phyloP scores from a whole-genome alignment of 495 filamentous ascomycete genomes.

The Neurospora sp. region DNA sequence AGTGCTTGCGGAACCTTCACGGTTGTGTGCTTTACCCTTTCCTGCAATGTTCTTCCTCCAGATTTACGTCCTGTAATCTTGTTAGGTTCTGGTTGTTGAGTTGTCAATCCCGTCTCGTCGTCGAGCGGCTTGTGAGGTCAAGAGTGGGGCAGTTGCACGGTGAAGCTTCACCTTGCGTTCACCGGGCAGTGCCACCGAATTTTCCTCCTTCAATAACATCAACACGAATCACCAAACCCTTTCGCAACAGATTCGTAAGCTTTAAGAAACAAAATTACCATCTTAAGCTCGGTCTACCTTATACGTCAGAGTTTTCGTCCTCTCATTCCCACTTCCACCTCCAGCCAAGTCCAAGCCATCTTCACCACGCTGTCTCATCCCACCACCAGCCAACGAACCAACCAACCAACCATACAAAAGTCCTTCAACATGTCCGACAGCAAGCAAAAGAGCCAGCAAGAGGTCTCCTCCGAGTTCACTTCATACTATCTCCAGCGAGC shows the following conservation, averaged over 20 bases:
- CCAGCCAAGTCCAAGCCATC: background rate
- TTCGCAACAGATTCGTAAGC: background rate
- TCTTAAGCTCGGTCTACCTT: background rate
- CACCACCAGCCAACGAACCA: conserved; percentile 3
- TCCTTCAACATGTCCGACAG: conserved; percentile 6
- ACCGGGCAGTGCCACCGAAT: background rate
- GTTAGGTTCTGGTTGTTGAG: background rate
- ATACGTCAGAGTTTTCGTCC: background rate
- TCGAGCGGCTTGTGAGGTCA: background rate
- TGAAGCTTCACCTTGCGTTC: background rate
- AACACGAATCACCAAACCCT: background rate
- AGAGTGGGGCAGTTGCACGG: background rate
- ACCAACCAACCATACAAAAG: background rate
- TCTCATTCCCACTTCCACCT: background rate
- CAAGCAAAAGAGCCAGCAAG: conserved; percentile 24
- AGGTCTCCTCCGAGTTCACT: conserved; percentile 40
- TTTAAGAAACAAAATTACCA: background rate
- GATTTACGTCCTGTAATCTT: background rate
- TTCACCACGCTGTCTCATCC: background rate
- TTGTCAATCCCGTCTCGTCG: background rate
- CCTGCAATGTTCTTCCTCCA: background rate
- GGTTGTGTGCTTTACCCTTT: background rate
- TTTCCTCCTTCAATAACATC: background rate
- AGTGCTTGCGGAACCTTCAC: background rate
- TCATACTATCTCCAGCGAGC: conserved; percentile 55